Evolutionary conservation across 2,329 filamentous ascomycete genomes (phyloP), one percentile per base, ranked within the genome.

Genomic region (Epichloe aotearoae): DNA sequence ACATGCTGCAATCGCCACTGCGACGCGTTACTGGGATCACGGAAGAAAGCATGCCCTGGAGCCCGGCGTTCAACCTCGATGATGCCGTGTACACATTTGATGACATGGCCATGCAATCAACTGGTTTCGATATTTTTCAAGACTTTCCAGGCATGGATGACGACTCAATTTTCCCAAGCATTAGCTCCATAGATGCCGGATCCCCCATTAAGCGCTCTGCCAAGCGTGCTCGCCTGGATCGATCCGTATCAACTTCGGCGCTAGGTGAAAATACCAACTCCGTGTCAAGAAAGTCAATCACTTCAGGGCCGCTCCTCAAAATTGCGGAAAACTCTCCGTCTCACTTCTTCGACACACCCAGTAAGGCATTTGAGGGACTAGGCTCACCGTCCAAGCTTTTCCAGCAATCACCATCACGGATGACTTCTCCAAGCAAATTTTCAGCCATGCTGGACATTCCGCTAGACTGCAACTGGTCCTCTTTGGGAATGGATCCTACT

Each of bases 1-100:
- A 86, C 57, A 80, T 95, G 73, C 80, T 95, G 43, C 86, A 88
- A 51, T 93, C 88, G 5, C 88, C 88, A 4, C 72, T 80, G 47
- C 67, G 71, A 30, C 67, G 70, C 15, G 75, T 80, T 46, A 59
- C 57, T 17, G 67, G 63, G 8, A 55, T 63, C 37, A 70, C 73
- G 15, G 76, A 80, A 33, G 66, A 71, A 8, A 53, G 58, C 17
- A 64, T 76, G 30, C 77, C 77, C 4, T 84, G 81, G 76, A 85
- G 83, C 57, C 80, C 83, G 4, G 77, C 79, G n/a, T 82, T 86
- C 62, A 72, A 77, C 47, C 67, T 85, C 3, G 82, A 85, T 47
- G 79, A 84, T 23, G 62, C 68, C 3, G 59, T 73, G 17, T 78
- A 75, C 50, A 64, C 63, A 56, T 69, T 75, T 54, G 65, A 76